A percentile compares a stretch with the other conserved stretches of the same genome.
Evolutionary conservation across 2,329 filamentous ascomycete genomes (phyloP).

Genomic region (Ophiostoma australiae): DNA sequence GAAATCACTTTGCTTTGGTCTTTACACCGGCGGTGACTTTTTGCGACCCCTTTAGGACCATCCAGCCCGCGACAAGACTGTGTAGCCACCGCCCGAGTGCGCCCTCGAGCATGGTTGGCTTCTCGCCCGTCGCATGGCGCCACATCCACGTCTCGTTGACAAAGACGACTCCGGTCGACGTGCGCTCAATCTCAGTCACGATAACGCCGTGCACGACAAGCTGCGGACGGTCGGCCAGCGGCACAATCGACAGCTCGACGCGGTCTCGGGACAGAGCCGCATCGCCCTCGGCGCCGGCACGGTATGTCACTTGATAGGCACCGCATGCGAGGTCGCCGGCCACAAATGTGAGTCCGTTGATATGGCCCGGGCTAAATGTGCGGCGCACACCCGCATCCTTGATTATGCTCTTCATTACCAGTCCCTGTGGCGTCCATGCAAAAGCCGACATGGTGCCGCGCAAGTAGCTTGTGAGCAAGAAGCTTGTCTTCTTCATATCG

Average conservation of each 20-base stretch:
- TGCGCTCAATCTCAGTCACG: slow-evolving; percentile 29
- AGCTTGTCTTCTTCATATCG: slow-evolving; percentile 20
- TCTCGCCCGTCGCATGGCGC: slow-evolving; percentile 31
- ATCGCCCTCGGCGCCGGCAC: slow-evolving; percentile 24
- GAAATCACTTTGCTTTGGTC: neutral
- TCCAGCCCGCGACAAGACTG: slow-evolving; percentile 22
- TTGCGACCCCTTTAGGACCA: slow-evolving; percentile 23
- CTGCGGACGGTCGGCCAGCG: slow-evolving; percentile 30
- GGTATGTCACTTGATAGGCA: slow-evolving; percentile 33
- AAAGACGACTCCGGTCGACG: slow-evolving; percentile 30
- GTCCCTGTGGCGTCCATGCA: slow-evolving; percentile 34
- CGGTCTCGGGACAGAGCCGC: slow-evolving; percentile 27
- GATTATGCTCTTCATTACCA: slow-evolving; percentile 31
- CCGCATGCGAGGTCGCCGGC: slow-evolving; percentile 34
- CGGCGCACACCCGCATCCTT: slow-evolving; percentile 24
- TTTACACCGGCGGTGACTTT: neutral
- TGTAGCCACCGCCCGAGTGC: slow-evolving; percentile 34
- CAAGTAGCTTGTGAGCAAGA: slow-evolving; percentile 31
- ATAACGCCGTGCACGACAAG: slow-evolving; percentile 31
- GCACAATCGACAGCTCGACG: slow-evolving; percentile 33
- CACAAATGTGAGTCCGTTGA: slow-evolving; percentile 29
- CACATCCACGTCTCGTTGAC: slow-evolving; percentile 41
- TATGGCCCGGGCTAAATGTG: slow-evolving; percentile 31
- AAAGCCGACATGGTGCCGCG: slow-evolving; percentile 34
- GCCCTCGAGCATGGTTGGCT: slow-evolving; percentile 33